Conservation (phyloP, 768 basidiomycete species). For the Tulasnella sp. region DNA sequence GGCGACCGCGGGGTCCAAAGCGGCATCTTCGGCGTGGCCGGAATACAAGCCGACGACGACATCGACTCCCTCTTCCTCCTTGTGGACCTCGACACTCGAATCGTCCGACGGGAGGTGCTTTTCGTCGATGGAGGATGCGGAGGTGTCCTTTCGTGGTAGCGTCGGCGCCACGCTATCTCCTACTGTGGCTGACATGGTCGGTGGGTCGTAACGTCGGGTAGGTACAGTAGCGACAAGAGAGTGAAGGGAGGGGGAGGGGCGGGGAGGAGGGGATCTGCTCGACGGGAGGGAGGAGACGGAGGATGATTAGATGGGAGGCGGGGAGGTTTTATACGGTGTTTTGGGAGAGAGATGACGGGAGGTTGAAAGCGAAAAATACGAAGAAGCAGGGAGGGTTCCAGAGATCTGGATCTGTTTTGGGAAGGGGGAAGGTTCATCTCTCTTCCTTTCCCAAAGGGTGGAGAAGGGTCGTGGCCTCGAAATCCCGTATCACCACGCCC, state of each 20-base stretch:
- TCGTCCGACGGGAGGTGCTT: neutral
- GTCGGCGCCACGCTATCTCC: neutral
- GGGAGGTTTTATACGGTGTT: neutral
- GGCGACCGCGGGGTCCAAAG: neutral
- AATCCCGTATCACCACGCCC: neutral
- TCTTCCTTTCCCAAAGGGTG: neutral
- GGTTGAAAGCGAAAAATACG: neutral
- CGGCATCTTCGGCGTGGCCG: constrained; percentile 6
- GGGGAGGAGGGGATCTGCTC: neutral
- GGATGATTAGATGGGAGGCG: neutral
- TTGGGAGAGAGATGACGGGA: neutral
- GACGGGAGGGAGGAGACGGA: neutral
- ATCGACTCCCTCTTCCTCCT: constrained; percentile 4
- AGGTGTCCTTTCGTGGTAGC: neutral
- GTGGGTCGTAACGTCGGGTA: neutral
- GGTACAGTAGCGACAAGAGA: neutral
- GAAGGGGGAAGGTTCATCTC: neutral
- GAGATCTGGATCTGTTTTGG: neutral
- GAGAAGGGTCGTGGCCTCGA: neutral
- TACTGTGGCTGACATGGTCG: neutral
- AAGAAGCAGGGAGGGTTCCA: neutral
- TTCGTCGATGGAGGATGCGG: constrained; percentile 8
- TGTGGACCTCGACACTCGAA: neutral
- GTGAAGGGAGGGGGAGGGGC: neutral
- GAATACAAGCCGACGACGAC: neutral